Base-by-base conservation (phyloP, 2,329 filamentous ascomycete genomes). In the Hypoxylon sp. region DNA sequence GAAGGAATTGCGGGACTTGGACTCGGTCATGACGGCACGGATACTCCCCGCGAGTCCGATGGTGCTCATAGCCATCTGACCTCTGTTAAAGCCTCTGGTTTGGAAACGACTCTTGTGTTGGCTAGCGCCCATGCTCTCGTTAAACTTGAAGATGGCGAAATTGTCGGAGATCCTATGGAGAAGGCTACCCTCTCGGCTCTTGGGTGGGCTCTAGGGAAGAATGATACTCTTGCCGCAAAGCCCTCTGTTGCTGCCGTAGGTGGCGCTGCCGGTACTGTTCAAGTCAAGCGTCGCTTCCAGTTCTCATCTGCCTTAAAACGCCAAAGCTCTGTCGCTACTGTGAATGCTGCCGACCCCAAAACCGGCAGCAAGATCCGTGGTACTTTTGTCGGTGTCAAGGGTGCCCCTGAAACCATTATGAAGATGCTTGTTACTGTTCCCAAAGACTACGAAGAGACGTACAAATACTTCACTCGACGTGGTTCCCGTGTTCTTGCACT, bases 151-250 rank as follows among this genome's bases (percentile, higher is more conserved):
- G 94, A 99, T 70, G 94, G 94, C 13, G 94, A 99, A 8, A 88
- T 97, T 62, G 94, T 99, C 32, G 94, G 94, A 65, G 94, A 99
- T 67, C 94, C 94, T 2, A 99, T 99, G 94, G 94, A 99, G 69
- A 97, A 97, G 74, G 94, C 94, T 32, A 97, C 94, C 1, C 78
- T 99, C 19, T 78, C 81, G 37, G 91, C 93, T 47, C 85, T 99
- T 7, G 92, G 93, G 44, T 99, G 94, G 94, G 86, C 82, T 48
- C 81, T 99, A n/a, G 92, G 92, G 36, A 88, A 85, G 66, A 94
- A 96, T 61, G 93, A 99, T 66, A 86, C 82, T 21, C 81, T 99
- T 11, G 84, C 84, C 19, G 88, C 85, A 70, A 91, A 89, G 69
- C 71, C 77, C 7, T 68, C 73, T 2, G 69, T 74, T 9, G 70